These are phyloP conservation scores for Viola odorata DNA, from an alignment of 345 rosid species.

Conservation along the genomic window DNA sequence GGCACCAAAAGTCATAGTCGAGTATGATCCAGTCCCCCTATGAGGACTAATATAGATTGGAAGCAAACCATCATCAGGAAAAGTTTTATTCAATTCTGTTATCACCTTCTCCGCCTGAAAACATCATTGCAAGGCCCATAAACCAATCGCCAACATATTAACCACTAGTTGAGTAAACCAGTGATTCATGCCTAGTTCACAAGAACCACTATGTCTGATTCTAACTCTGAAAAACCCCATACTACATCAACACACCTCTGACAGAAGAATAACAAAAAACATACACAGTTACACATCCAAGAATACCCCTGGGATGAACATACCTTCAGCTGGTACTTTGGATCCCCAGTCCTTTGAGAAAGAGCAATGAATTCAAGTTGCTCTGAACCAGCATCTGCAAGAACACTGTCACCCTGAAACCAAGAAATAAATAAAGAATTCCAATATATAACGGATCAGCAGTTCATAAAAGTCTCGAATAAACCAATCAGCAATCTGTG, in stretches of 20 bases:
- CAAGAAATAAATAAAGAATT: conserved; percentile 8
- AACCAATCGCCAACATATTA: conserved; percentile 1
- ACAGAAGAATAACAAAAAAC: neutral
- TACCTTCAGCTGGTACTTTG: conserved; percentile 89
- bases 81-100: conserved; percentile 57
- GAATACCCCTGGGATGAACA: neutral
- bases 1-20: conserved; percentile 93
- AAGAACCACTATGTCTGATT: no score
- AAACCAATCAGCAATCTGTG: no score
- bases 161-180: neutral
- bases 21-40: conserved; percentile 48
- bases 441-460: neutral
- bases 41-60: conserved; percentile 80
- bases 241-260: neutral
- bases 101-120: conserved; percentile 86
- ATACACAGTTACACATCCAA: neutral
- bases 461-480: no score
- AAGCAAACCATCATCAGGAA: conserved; percentile 89
- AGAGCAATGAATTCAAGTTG: conserved; percentile 97
- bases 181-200: no score
- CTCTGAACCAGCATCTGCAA: conserved; percentile 98
- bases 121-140: conserved; percentile 2
- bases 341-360: conserved; percentile 94
- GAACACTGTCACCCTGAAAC: conserved; percentile 81
- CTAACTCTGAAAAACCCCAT: no score